phyloP scores from a whole-genome alignment of 257 asterid species.

The Orobanche coerulescens region DNA sequence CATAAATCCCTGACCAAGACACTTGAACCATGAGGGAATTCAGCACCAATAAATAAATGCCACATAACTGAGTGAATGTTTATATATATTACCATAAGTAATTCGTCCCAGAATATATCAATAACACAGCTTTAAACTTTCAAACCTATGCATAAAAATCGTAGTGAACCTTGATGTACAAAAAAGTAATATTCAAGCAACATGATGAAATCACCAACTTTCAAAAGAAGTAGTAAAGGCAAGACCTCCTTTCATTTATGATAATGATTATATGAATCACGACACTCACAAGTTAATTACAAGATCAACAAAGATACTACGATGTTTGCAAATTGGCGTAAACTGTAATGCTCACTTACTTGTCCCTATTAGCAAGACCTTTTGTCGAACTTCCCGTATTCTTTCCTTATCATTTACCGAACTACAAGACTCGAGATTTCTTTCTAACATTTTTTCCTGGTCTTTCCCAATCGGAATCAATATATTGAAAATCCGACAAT shows the following conservation, averaged over 20 bases:
- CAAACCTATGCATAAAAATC: not conserved
- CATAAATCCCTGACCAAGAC: not conserved
- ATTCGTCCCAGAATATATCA: not conserved
- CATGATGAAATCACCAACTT: conserved; percentile 1
- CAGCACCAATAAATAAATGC: not conserved
- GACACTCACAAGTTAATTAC: not conserved
- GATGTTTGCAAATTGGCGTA: conserved; percentile 16
- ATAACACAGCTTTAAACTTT: not conserved
- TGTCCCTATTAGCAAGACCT: conserved; percentile 83
- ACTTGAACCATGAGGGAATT: conserved; percentile 1
- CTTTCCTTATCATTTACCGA: conserved; percentile 91
- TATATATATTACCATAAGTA: not conserved
- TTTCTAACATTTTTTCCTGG: conserved; percentile 91
- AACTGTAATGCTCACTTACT: conserved; percentile 43
- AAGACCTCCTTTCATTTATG: not conserved
- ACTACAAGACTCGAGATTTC: conserved; percentile 87
- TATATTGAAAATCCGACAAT: conserved; percentile 85
- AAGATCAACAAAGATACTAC: not conserved
- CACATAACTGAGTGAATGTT: not conserved
- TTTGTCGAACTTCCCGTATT: conserved; percentile 85
- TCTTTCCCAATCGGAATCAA: conserved; percentile 87
- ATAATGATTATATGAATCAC: not conserved
- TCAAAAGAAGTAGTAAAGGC: conserved; percentile 4
- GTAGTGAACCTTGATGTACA: not conserved
- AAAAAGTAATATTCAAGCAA: not conserved